Evolutionary conservation across 2,329 filamentous ascomycete species (phyloP), one percentile per base, ranked within the genome.

Genomic region (Purpureocillium lavendulum): DNA sequence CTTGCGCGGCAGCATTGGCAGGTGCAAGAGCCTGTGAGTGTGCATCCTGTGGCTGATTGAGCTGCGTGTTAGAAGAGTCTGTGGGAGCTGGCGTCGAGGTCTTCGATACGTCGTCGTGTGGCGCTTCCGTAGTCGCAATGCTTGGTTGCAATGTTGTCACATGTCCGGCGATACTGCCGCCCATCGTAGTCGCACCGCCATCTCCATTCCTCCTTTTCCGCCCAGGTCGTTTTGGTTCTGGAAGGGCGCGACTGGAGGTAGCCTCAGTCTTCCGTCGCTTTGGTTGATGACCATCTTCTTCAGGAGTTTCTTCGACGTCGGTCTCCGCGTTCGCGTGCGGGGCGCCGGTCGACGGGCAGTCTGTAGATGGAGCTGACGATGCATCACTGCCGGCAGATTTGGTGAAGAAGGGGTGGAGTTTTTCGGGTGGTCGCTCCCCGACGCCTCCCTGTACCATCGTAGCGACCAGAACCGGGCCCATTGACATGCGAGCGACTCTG

Each of bases 381-480:
- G 36, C 28, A 10, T 48, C 43, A 21, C 42, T 39, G 15, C 41
- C 17, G 34, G 54, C 42, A 7, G 35, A 41, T 40, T 57, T 60
- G 30, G 59, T 51, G 50, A 78, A 77, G 57, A 78, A 76, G 14
- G 75, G 74, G 47, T 78, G 75, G 30, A 77, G 51, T 46, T 71
- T 74, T 50, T 66, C 69, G 17, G 53, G 49, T 30, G 52, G 44
- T 9, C 56, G 51, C 40, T 61, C 62, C 43, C 50, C 53, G 38
- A 57, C 46, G 40, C 53, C 59, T 51, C 61, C 58, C 40, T 61
- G 61, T 46, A 59, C 58, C 72, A 75, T 76, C 36, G 54, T 61
- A 49, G 60, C 58, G 40, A 66, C 54, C 41, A 63, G 48, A 33
- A 65, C 51, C 32, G 64, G 56, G 57, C 62, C 65, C 68, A 72